Conservation (phyloP, 2,329 filamentous ascomycete genomes). For the Dactylella cylindrospora region DNA sequence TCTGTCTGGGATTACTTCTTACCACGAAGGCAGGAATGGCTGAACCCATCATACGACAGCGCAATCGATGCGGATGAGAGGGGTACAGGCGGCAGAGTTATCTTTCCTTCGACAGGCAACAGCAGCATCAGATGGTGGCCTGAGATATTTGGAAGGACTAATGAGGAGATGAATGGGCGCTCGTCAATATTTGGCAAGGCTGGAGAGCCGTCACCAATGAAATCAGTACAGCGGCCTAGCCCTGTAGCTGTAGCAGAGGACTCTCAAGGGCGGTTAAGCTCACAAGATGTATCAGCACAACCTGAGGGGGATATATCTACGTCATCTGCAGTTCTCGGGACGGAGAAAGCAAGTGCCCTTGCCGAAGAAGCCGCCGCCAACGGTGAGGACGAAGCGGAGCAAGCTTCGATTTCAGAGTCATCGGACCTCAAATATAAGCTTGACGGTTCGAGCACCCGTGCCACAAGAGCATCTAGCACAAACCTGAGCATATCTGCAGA, state of each 20-base stretch:
- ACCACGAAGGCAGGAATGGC: conserved; percentile 74
- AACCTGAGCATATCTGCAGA: conserved; percentile 33
- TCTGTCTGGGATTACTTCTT: conserved; percentile 98
- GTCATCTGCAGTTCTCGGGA: conserved; percentile 29
- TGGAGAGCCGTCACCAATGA: conserved; percentile 38
- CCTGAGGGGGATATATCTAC: conserved; percentile 14
- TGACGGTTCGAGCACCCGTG: conserved; percentile 22
- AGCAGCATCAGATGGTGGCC: conserved; percentile 88
- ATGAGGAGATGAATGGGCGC: conserved; percentile 85
- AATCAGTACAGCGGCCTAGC: conserved; percentile 47
- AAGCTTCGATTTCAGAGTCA: conserved; percentile 10
- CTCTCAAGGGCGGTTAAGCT: conserved; percentile 7
- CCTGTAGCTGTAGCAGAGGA: conserved; percentile 24
- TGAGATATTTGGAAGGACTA: conserved; percentile 78
- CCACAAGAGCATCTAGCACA: conserved; percentile 23
- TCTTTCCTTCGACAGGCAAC: conserved; percentile 70
- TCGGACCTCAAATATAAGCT: conserved; percentile 3
- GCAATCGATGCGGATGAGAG: conserved; percentile 59
- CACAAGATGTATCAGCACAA: neutral
- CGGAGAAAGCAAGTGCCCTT: conserved; percentile 15
- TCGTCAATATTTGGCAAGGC: conserved; percentile 28
- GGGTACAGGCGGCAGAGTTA: conserved; percentile 71
- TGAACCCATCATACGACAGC: conserved; percentile 76
- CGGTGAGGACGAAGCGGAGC: conserved; percentile 13
- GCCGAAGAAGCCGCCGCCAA: no score